Conservation (phyloP, 257 asterid species). For the Penstemon barbatus region DNA sequence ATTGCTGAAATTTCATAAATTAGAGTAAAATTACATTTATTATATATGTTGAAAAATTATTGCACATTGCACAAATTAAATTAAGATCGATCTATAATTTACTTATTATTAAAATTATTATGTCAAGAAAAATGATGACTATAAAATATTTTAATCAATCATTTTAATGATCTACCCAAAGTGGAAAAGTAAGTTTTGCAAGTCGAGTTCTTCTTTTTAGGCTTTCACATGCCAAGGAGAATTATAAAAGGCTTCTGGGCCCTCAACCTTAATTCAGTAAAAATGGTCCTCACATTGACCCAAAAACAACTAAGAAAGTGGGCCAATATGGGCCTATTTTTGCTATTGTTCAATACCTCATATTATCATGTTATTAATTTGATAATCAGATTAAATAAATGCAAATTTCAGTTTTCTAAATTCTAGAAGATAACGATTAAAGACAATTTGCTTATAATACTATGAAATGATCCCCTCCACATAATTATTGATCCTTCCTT, state of each 20-base stretch:
- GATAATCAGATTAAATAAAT: not conserved
- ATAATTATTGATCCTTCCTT: conserved; percentile 26
- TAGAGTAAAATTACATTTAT: too few relatives aligned
- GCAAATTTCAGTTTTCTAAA: not conserved
- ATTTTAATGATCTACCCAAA: too few relatives aligned
- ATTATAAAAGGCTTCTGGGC: conserved; percentile 11
- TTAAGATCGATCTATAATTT: too few relatives aligned
- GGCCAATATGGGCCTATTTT: conserved; percentile 32
- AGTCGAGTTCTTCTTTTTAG: conserved; percentile 22
- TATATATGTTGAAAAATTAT: too few relatives aligned
- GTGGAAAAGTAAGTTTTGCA: not conserved
- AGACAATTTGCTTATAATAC: conserved; percentile 19
- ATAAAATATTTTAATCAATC: too few relatives aligned
- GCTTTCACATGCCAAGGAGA: conserved; percentile 15
- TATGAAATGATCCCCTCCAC: not conserved
- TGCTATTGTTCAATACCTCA: conserved; percentile 15
- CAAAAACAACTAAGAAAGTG: conserved; percentile 20
- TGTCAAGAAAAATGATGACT: too few relatives aligned
- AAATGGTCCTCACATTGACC: conserved; percentile 10
- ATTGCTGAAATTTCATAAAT: too few relatives aligned
- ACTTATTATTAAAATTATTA: too few relatives aligned
- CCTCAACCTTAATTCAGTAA: conserved; percentile 10
- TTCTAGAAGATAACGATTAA: conserved; percentile 22
- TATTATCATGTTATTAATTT: conserved; percentile 4
- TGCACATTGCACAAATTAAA: too few relatives aligned